phyloP scores from a whole-genome alignment of 1,284 basidiomycete genomes.

The Ganoderma lucidum region DNA sequence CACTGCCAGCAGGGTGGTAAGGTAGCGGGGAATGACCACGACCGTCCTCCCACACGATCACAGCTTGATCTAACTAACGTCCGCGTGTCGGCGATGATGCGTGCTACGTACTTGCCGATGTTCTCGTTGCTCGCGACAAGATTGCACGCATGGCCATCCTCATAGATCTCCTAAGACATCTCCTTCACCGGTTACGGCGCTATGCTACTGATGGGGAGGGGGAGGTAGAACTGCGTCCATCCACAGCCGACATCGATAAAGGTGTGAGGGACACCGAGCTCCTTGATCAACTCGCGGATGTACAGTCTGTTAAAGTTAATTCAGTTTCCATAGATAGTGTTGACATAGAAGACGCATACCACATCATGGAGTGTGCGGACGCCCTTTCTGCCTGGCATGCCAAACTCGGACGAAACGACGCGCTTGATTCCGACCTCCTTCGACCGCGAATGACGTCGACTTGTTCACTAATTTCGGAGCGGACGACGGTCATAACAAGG shows the following conservation, averaged over 20 bases:
- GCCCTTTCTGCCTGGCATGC: no score
- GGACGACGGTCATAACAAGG: no score
- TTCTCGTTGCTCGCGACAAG: conserved; percentile 28
- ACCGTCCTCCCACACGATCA: conserved; percentile 28
- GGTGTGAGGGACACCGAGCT: conserved; percentile 28
- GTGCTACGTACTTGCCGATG: conserved; percentile 29
- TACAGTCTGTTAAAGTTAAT: no score
- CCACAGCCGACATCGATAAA: conserved; percentile 36
- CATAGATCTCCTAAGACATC: conserved; percentile 11
- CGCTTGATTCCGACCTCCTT: no score
- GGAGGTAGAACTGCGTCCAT: conserved; percentile 33
- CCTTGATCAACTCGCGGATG: no score
- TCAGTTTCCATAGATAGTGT: no score
- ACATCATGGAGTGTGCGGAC: no score
- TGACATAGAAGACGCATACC: no score
- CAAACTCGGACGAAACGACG: no score
- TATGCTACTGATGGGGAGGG: no score
- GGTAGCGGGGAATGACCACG: background rate
- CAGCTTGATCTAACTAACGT: conserved; percentile 36
- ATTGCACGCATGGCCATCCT: conserved; percentile 18
- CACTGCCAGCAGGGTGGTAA: background rate
- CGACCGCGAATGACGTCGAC: no score
- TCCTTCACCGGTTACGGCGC: background rate
- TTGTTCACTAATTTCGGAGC: no score
- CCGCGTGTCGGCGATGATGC: conserved; percentile 31